Evolutionary conservation across 2,329 filamentous ascomycete species (phyloP), one percentile per base, ranked within the genome.

Genomic region (Phyllosticta citribraziliensis): DNA sequence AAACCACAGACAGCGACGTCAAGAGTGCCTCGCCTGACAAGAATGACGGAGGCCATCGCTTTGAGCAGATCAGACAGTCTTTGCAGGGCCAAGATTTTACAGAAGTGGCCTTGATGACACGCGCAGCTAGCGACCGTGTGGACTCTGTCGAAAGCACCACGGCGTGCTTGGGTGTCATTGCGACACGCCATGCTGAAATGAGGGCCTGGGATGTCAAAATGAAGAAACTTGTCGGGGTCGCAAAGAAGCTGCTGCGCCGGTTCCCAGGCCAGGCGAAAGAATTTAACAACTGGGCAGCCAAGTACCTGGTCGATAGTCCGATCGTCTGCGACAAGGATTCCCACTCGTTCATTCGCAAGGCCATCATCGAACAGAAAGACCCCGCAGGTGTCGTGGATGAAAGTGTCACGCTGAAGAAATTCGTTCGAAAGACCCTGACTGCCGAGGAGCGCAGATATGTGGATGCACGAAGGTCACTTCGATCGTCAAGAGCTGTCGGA

Each of bases 51-150:
- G 40, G 40, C 5, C 40, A 47, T 14, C 40, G 40, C 6, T n/a
- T n/a, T 8, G 40, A 47, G 12, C 40, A n/a, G 6, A 47, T 84
- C 3, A 76, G 78, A 33, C 70, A 76, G 5, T 77, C 78, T 11
- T 68, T 83, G 5, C 72, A 47, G n/a, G 74, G 71, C 11, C 79
- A 76, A 11, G 65, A 69, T 2, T 76, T 74, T 2, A 75, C 78
- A 0, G 80, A 84, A 66, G 80, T 83, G 63, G 81, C 80, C 0
- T 69, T 85, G n/a, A 67, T 82, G 0, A 82, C 51, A 10, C 52
- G 54, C 50, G 25, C 47, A 2, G 27, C 20, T 8, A n/a, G 30
- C 10, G 10, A 30, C 8, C 19, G 11, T 20, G 12, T 8, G 19
- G n/a, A 30, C 3, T 4, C 5, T 10, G 8, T 2, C 40, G 9